Evolutionary conservation across 164 flowering plant species (phyloP).

Genomic region (Vitis amurensis): DNA sequence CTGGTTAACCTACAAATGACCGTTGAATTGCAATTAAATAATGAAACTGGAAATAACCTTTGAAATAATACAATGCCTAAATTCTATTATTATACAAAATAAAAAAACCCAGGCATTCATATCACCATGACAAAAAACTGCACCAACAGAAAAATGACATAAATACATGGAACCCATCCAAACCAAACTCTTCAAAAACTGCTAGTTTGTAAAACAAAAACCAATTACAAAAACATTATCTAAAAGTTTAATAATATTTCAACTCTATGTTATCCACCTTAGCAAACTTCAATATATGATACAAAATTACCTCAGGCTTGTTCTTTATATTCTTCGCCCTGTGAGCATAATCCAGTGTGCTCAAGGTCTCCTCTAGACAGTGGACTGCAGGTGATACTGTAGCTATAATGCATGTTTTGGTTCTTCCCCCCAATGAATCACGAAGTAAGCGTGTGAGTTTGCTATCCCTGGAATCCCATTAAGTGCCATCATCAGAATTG

Average conservation of each 20-base stretch:
- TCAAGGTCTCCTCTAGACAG: conserved; percentile 94
- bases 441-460: conserved; percentile 91
- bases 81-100: background rate
- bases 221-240: no score
- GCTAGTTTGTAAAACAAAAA: no score
- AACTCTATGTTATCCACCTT: no score
- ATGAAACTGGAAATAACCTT: background rate
- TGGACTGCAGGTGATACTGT: conserved; percentile 98
- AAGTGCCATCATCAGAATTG: background rate
- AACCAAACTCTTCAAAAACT: no score
- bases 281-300: no score
- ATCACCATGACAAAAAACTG: no score
- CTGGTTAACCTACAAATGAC: conserved; percentile 73
- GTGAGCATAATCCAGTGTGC: conserved; percentile 97
- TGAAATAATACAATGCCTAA: no score
- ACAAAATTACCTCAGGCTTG: conserved; percentile 78
- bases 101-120: background rate
- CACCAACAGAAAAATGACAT: no score
- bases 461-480: conserved; percentile 71
- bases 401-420: conserved; percentile 97
- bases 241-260: no score
- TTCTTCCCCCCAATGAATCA: conserved; percentile 97
- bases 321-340: conserved; percentile 91
- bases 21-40: background rate
- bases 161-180: no score